phyloP scores from a whole-genome alignment of 352 stramenopile genomes.

The Phytophthora sp. region DNA sequence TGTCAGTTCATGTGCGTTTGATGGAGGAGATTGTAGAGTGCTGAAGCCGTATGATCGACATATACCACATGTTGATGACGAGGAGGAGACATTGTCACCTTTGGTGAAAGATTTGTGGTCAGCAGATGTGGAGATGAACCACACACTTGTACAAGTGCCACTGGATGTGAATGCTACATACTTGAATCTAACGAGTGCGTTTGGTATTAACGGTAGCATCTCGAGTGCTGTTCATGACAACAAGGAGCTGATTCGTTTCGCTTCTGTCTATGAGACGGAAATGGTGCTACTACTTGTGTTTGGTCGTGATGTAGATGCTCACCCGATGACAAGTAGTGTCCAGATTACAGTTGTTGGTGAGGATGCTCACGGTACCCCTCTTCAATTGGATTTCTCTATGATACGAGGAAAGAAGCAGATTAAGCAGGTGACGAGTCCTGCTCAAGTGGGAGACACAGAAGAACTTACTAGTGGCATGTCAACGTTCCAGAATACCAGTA shows the following conservation, averaged over 20 bases:
- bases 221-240: conserved; percentile 69
- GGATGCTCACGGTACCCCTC: conserved; percentile 40
- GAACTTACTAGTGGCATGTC: conserved; percentile 47
- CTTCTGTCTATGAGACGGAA: conserved; percentile 74
- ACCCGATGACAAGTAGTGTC: conserved; percentile 65
- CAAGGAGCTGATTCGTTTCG: conserved; percentile 67
- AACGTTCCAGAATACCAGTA: conserved; percentile 73
- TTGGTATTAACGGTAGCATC: conserved; percentile 71
- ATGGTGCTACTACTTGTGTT: conserved; percentile 84
- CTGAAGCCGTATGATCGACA: conserved; percentile 25
- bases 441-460: conserved; percentile 2
- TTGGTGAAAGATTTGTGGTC: conserved; percentile 51
- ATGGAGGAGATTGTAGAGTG: conserved; percentile 79
- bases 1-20: conserved; percentile 82
- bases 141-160: conserved; percentile 73
- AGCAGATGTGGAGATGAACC: conserved; percentile 50
- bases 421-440: conserved; percentile 17
- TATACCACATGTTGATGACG: conserved; percentile 10
- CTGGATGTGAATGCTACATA: conserved; percentile 69
- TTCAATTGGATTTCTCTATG: conserved; percentile 63
- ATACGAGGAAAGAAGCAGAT: conserved; percentile 57
- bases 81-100: conserved; percentile 34
- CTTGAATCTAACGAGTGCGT: conserved; percentile 67
- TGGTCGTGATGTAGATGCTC: conserved; percentile 62
- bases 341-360: conserved; percentile 54